Conservation (phyloP, 768 basidiomycete genomes). For the Mycena polygramma region DNA sequence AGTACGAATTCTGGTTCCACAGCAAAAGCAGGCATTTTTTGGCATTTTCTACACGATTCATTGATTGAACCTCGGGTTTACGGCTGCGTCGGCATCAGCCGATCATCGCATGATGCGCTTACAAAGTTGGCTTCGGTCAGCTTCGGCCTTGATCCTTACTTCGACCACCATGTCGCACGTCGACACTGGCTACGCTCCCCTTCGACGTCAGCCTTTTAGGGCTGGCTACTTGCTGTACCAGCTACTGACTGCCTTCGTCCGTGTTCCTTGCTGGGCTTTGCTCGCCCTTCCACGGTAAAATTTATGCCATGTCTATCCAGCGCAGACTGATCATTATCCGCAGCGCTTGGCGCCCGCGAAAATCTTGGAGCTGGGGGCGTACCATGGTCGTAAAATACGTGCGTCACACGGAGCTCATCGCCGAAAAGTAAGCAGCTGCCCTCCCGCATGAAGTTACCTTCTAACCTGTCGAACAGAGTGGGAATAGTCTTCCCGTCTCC, state of each 20-base stretch:
- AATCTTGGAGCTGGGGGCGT: slow-evolving; percentile 60
- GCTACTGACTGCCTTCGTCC: slow-evolving; percentile 56
- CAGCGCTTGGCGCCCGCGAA: slow-evolving; percentile 59
- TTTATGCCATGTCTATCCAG: too few relatives aligned
- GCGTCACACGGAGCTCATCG: slow-evolving; percentile 42
- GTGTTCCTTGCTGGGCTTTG: slow-evolving; percentile 63
- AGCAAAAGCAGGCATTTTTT: too few relatives aligned
- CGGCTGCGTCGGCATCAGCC: too few relatives aligned
- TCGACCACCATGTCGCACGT: not conserved
- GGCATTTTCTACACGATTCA: too few relatives aligned
- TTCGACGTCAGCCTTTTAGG: slow-evolving; percentile 62
- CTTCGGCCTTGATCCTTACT: too few relatives aligned
- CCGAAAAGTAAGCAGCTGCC: not conserved
- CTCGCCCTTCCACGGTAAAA: slow-evolving; percentile 55
- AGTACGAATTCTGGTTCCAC: too few relatives aligned
- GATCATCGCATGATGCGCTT: too few relatives aligned
- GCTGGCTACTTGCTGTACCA: slow-evolving; percentile 61
- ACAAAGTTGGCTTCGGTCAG: too few relatives aligned
- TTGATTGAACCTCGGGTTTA: too few relatives aligned
- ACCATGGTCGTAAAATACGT: slow-evolving; percentile 52
- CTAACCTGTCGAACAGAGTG: slow-evolving; percentile 43
- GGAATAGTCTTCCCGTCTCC: slow-evolving; percentile 40
- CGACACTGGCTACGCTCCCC: slow-evolving; percentile 9
- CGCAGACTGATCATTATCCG: not conserved
- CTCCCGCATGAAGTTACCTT: not conserved